Percentiles rank a stretch among this genome's conserved stretches.
These are phyloP conservation scores for Thraustochytrium sp. DNA, from an alignment of 352 stramenopile species.

Conservation along the genomic window DNA sequence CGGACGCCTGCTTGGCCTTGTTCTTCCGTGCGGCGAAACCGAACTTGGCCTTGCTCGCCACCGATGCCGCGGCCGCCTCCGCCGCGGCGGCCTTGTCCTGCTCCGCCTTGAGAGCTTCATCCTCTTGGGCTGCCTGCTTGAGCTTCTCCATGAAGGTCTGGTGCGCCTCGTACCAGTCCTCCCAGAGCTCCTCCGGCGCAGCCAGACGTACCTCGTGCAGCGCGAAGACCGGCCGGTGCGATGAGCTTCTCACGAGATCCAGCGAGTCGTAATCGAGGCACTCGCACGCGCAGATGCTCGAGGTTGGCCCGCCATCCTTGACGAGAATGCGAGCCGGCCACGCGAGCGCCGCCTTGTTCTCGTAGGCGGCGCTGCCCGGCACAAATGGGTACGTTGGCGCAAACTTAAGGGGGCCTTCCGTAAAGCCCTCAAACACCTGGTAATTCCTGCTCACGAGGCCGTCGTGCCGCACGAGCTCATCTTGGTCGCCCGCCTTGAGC, in stretches of 20 bases:
- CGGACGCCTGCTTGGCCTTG: no score
- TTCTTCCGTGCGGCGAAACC: neutral
- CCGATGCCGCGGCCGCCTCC: neutral
- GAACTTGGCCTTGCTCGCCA: neutral
- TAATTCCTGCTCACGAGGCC: neutral
- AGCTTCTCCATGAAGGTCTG: neutral
- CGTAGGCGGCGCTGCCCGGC: neutral
- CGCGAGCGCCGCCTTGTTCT: neutral
- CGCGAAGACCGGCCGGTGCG: neutral
- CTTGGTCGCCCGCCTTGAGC: neutral
- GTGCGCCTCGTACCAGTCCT: neutral
- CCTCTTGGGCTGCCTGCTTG: neutral
- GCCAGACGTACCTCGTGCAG: neutral
- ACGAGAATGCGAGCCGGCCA: conserved; percentile 1
- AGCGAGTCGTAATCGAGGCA: neutral
- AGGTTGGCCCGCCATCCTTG: neutral
- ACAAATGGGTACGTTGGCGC: neutral
- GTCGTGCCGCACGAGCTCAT: neutral
- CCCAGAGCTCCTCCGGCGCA: neutral
- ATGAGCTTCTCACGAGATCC: neutral
- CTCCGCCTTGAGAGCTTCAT: neutral
- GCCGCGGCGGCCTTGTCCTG: neutral
- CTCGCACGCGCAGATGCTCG: no score
- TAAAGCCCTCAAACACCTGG: neutral
- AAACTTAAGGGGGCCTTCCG: neutral